Percentiles rank a stretch among this genome's conserved stretches.
Conservation (phyloP, 2,329 filamentous ascomycete species). For the Pseudocercospora fuligena region DNA sequence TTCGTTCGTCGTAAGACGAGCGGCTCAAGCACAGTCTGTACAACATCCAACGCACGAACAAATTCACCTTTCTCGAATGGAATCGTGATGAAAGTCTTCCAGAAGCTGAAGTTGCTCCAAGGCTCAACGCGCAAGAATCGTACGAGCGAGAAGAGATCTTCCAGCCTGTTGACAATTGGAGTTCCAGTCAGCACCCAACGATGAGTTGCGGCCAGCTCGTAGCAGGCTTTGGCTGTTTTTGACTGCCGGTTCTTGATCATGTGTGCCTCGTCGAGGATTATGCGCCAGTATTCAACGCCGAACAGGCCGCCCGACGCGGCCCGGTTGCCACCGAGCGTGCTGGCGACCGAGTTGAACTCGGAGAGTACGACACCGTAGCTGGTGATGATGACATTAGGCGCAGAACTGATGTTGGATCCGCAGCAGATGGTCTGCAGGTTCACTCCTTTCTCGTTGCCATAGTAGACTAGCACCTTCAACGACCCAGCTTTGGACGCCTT, state of each 20-base stretch:
- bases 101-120: slow-evolving; percentile 99
- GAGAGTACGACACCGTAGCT: slow-evolving; percentile 92
- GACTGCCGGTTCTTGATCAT: slow-evolving; percentile 85
- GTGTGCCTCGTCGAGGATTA: slow-evolving; percentile 95
- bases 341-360: slow-evolving; percentile 76
- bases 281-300: slow-evolving; percentile 88
- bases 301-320: slow-evolving; percentile 68
- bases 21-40: slow-evolving; percentile 94
- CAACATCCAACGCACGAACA: slow-evolving; percentile 89
- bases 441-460: slow-evolving; percentile 80
- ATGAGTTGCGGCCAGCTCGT: slow-evolving; percentile 82
- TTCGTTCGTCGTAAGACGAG: slow-evolving; percentile 95
- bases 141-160: slow-evolving; percentile 92
- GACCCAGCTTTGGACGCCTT: slow-evolving; percentile 86
- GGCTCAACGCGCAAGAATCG: slow-evolving; percentile 93
- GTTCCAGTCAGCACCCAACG: slow-evolving; percentile 95
- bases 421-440: slow-evolving; percentile 82
- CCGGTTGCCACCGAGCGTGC: slow-evolving; percentile 66
- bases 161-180: slow-evolving; percentile 92
- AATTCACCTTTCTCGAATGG: slow-evolving; percentile 97
- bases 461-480: slow-evolving; percentile 86
- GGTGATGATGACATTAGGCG: slow-evolving; percentile 90
- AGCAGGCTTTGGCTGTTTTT: slow-evolving; percentile 94
- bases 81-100: slow-evolving; percentile 97
- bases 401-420: slow-evolving; percentile 71